A percentile compares a stretch with the other conserved stretches of the same genome.
Evolutionary conservation across 495 filamentous ascomycete genomes (phyloP).

Genomic region (Penicillium arizonense): DNA sequence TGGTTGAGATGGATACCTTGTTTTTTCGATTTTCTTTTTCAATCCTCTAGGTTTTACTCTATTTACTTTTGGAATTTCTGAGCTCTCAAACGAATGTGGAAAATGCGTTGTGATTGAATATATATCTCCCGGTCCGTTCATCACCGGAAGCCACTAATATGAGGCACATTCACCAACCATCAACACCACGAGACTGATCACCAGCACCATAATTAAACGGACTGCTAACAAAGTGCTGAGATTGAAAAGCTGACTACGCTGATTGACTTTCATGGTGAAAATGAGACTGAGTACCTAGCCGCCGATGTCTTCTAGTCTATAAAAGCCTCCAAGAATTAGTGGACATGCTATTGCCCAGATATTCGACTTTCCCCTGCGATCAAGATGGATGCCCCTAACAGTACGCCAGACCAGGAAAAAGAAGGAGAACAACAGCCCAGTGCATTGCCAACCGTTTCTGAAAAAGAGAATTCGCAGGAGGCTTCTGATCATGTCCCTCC

Average conservation of each 20-base stretch:
- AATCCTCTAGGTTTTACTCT: background rate
- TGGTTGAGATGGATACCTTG: background rate
- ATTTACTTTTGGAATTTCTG: background rate
- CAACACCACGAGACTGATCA: slow-evolving; percentile 4
- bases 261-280: background rate
- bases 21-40: slow-evolving; percentile 1
- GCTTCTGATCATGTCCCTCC: background rate
- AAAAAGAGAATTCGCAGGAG: background rate
- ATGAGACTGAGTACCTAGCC: background rate
- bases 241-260: background rate
- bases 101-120: slow-evolving; percentile 4
- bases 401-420: background rate
- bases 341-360: background rate
- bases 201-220: background rate
- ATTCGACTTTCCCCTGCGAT: background rate
- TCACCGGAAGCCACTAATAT: background rate
- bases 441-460: background rate
- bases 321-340: background rate
- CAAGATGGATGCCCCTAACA: background rate
- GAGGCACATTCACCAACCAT: background rate
- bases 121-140: background rate
- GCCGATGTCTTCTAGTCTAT: background rate
- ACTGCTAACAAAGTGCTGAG: background rate
- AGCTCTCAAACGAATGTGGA: slow-evolving; percentile 1
- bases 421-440: background rate